These are phyloP conservation scores for Microascus cirrosus DNA, from an alignment of 2,329 filamentous ascomycete species.

Conservation along the genomic window DNA sequence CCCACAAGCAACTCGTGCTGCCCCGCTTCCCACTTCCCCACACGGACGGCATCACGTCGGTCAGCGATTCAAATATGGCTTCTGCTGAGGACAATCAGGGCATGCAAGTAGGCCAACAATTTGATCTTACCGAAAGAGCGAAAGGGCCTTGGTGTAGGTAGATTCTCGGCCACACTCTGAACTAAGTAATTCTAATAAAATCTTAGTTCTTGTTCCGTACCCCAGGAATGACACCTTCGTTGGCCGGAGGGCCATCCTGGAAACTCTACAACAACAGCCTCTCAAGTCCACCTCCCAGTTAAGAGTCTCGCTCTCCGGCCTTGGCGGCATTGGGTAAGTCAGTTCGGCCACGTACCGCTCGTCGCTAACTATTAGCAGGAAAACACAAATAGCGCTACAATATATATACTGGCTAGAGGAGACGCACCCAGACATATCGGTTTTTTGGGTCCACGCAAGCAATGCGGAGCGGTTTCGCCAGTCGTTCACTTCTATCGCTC, in stretches of 20 bases:
- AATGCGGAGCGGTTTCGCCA: slow-evolving; percentile 16
- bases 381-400: slow-evolving; percentile 19
- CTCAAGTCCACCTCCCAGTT: background rate
- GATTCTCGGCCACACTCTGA: background rate
- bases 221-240: background rate
- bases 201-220: background rate
- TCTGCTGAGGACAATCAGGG: too few species aligned
- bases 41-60: too few species aligned
- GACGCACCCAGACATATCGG: slow-evolving; percentile 11
- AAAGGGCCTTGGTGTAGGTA: background rate
- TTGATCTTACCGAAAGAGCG: too few species aligned
- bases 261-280: background rate
- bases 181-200: background rate
- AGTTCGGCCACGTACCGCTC: background rate
- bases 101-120: too few species aligned
- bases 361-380: slow-evolving; percentile 12
- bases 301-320: slow-evolving; percentile 3
- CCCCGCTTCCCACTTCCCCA: too few species aligned
- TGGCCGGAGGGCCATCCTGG: background rate
- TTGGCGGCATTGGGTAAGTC: background rate
- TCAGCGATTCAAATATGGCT: too few species aligned
- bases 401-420: slow-evolving; percentile 14
- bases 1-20: too few species aligned
- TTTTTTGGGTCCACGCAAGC: slow-evolving; percentile 23
- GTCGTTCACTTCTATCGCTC: slow-evolving; percentile 14